A percentile compares a stretch with the other conserved stretches of the same genome.
phyloP scores from a whole-genome alignment of 345 rosid genomes.

The Abelmoschus esculentus region DNA sequence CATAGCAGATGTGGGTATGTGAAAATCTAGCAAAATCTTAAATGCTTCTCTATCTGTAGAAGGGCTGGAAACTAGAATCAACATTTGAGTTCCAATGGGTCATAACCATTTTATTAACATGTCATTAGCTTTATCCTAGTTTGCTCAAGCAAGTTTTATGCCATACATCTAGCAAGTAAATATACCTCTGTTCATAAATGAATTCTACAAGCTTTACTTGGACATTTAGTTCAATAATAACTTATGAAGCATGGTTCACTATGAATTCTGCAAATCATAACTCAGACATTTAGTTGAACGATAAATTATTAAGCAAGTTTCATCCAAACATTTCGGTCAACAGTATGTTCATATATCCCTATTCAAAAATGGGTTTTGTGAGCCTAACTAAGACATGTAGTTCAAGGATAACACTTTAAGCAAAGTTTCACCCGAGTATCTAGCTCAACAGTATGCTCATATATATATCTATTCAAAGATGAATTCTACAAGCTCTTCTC shows the following conservation, averaged over 20 bases:
- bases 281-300: background rate
- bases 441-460: background rate
- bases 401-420: background rate
- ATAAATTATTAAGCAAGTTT: background rate
- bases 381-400: background rate
- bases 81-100: background rate
- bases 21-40: background rate
- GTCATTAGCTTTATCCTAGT: background rate
- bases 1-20: background rate
- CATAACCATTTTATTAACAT: background rate
- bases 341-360: background rate
- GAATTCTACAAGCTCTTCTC: background rate
- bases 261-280: background rate
- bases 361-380: background rate
- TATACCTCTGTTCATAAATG: background rate
- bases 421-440: background rate
- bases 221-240: background rate
- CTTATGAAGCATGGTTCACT: too few relatives aligned
- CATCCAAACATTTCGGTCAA: background rate
- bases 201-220: background rate
- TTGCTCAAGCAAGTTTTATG: background rate
- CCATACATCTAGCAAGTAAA: background rate
- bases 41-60: background rate
- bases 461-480: background rate
- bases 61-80: background rate